Evolutionary conservation across 1,284 basidiomycete species (phyloP), one percentile per base, ranked within the genome.

Genomic region (Fomes fomentarius): DNA sequence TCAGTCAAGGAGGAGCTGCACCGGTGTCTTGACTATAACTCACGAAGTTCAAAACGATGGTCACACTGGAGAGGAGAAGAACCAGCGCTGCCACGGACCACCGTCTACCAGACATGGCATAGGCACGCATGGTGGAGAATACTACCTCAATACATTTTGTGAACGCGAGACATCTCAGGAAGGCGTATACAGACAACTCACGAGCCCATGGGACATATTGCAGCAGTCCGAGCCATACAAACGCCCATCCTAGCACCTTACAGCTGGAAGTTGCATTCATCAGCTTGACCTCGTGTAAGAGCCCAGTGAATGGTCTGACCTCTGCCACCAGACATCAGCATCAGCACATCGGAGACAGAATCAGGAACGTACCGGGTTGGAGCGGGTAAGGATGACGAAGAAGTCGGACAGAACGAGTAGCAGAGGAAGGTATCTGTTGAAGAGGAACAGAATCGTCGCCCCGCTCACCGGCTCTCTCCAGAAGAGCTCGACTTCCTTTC

Each of bases 401-500:
- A 37, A 17, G 8, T 37, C n/a, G 3, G 6, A 15, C 8, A 37
- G 11, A n/a, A 15, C 8, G 14, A 37, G 40, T 17, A 48, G 12
- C 6, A 48, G 19, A 22, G 47, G 37, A 4, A 39, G 26, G 19
- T 48, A 48, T 26, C 47, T 37, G 30, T 48, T 48, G 26, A 38
- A 39, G 26, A 40, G 19, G 33, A 48, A 48, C 12, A 48, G 47
- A 35, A 48, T 4, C 26, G 47, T 39, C 19, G 47, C 47, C 8
- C 19, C 47, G 2, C 37, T 48, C 11, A 39, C n/a, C 17, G 6
- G 14, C 37, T n/a, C 24, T 35, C 37, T 25, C 47, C 47, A 48
- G 19, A 48, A 39, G 19, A 48, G 17, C 47, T 48, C 38, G 12
- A 48, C 38, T 28, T 48, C 47, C 17, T 48, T 35, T 35, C 33